A percentile compares a stretch with the other conserved stretches of the same genome.
phyloP scores from a whole-genome alignment of 768 basidiomycete species.

The Russula griseocarnosa region DNA sequence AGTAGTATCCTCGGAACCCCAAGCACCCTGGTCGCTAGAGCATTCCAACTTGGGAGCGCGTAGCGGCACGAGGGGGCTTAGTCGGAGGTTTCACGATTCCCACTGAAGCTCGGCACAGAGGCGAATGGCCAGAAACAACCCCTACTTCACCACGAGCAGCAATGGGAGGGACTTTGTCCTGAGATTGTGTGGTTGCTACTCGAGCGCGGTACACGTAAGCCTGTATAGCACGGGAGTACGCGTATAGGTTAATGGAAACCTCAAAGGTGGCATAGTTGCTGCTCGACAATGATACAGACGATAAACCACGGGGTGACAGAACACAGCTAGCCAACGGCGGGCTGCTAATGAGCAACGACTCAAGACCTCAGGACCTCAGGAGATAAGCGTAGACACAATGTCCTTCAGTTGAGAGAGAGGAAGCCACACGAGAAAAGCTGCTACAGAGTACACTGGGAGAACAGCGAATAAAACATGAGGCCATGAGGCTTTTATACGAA shows the following conservation, averaged over 20 bases:
- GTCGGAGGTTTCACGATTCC: conserved; percentile 3
- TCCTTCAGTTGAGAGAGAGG: background rate
- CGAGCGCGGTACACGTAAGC: conserved; percentile 17
- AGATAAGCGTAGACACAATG: background rate
- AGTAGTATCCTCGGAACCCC: conserved; percentile 13
- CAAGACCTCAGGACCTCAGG: background rate
- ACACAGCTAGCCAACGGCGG: background rate
- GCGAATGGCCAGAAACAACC: conserved; percentile 5
- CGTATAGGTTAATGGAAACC: background rate
- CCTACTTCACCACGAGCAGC: conserved; percentile 1
- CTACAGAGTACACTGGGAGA: background rate
- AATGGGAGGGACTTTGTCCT: background rate
- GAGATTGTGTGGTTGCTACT: conserved; percentile 22
- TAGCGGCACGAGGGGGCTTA: background rate
- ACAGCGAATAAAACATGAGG: background rate
- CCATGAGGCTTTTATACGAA: background rate
- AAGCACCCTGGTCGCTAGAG: background rate
- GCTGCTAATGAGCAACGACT: background rate
- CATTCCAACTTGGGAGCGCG: background rate
- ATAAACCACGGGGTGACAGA: background rate
- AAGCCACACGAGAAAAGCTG: background rate
- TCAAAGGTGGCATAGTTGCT: background rate
- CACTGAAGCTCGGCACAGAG: conserved; percentile 14
- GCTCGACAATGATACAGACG: background rate
- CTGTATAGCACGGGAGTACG: background rate